Conservation (phyloP, 345 rosid genomes). For the Trapa incisa region DNA sequence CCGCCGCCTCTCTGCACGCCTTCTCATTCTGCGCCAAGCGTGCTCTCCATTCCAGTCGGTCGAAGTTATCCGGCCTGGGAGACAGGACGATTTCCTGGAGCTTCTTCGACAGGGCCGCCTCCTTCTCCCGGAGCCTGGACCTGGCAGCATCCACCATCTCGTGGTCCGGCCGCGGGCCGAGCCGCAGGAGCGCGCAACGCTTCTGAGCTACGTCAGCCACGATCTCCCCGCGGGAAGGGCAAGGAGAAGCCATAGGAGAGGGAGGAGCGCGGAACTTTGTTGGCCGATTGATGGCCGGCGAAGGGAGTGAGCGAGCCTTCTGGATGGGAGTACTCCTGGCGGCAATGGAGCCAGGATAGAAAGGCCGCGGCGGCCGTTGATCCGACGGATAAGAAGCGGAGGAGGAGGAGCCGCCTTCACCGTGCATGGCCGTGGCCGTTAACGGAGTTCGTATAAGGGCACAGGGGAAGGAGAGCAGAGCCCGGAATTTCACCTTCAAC, state of each 20-base stretch:
- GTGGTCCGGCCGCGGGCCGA: constrained; percentile 91
- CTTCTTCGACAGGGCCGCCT: constrained; percentile 38
- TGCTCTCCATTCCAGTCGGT: constrained; percentile 42
- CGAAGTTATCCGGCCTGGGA: constrained; percentile 40
- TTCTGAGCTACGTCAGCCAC: constrained; percentile 67
- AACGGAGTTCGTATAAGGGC: not conserved
- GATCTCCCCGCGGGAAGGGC: constrained; percentile 54
- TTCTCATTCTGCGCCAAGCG: constrained; percentile 47
- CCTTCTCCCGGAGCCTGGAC: constrained; percentile 44
- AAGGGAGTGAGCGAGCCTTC: constrained; percentile 54
- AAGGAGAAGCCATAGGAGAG: constrained; percentile 44
- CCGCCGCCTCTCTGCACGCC: constrained; percentile 40
- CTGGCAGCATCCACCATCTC: constrained; percentile 72
- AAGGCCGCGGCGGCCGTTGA: not conserved
- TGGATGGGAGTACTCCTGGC: constrained; percentile 27
- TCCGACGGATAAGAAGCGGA: not conserved
- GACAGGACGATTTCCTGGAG: constrained; percentile 70
- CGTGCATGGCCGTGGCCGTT: not conserved
- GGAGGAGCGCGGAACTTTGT: constrained; percentile 28
- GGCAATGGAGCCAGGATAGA: not conserved
- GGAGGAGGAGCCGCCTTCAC: not conserved
- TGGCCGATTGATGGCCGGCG: constrained; percentile 11
- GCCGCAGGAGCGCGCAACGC: constrained; percentile 57
- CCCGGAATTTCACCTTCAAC: not conserved
- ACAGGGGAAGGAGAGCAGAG: not conserved